Base-by-base conservation (phyloP, 2,329 filamentous ascomycete genomes). In the Exophiala sideris region DNA sequence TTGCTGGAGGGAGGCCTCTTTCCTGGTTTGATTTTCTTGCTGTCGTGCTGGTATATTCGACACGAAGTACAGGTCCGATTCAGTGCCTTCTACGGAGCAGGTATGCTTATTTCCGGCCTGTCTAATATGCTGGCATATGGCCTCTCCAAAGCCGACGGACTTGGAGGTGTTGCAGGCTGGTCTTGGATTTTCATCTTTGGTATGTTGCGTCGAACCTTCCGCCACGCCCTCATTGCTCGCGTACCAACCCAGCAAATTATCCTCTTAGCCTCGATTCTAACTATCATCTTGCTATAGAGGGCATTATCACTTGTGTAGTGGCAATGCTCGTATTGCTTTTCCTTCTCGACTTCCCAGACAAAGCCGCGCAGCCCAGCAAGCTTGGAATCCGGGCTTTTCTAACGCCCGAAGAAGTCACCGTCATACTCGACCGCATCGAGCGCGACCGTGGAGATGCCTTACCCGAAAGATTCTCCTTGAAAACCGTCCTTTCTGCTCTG, bases 1-100 rank as follows among this genome's bases (percentile, higher is more conserved):
- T 58, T 85, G 2, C 76, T 87, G 24, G 86, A 89, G 67, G 80
- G 68, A 45, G 74, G 86, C 0, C 88, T 86, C 69, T 89, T 88
- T 68, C 85, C 85, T 0, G 81, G 81, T 49, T 85, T 80, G 45
- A 83, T 87, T 0, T 89, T 88, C 64, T 72, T 89, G 8, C 77
- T 89, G 14, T 85, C 82, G 55, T 87, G 83, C 29, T 89, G 85
- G 85, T 88, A 87, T 64, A 35, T 9, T 9, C 33, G 33, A n/a
- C 9, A 35, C n/a, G 33, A 35, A n/a, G 9, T 35, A n/a, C 33
- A 35, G n/a, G 33, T 35, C 33, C 33, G 33, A 9, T 9, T 35
- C n/a, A n/a, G 33, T 9, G 8, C 8, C n/a, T 35, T 35, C 33
- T 35, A n/a, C 9, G 33, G 33, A 9, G 33, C 33, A 9, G 33